A percentile compares a stretch with the other conserved stretches of the same genome.
Evolutionary conservation across 2,329 filamentous ascomycete species (phyloP).

Genomic region (Iodosphaeria phyllophila): DNA sequence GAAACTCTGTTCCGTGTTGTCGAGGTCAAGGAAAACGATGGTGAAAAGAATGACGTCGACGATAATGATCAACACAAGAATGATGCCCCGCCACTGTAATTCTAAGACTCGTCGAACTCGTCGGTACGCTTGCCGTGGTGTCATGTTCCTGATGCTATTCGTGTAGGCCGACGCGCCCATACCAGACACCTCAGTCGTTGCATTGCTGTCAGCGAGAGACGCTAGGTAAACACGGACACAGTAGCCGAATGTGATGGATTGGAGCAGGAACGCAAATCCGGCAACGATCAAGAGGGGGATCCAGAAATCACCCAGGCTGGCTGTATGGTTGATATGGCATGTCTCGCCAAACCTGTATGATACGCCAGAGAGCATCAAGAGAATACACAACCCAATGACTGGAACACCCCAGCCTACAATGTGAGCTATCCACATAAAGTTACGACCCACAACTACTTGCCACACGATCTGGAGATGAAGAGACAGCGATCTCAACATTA

Average conservation of each 20-base stretch:
- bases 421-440: constrained; percentile 77
- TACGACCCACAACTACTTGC: constrained; percentile 75
- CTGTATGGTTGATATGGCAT: constrained; percentile 83
- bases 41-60: constrained; percentile 89
- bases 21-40: constrained; percentile 74
- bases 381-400: constrained; percentile 52
- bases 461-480: constrained; percentile 97
- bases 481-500: constrained; percentile 75
- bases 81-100: constrained; percentile 87
- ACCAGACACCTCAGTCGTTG: constrained; percentile 51
- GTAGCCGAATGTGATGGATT: constrained; percentile 57
- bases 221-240: constrained; percentile 90
- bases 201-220: constrained; percentile 55
- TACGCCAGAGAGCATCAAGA: constrained; percentile 71
- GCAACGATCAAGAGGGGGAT: constrained; percentile 57
- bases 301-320: constrained; percentile 77
- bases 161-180: constrained; percentile 63
- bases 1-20: constrained; percentile 46
- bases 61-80: constrained; percentile 77
- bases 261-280: constrained; percentile 44
- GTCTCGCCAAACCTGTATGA: constrained; percentile 84
- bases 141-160: constrained; percentile 57
- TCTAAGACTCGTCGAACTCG: constrained; percentile 72
- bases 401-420: constrained; percentile 72
- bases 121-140: constrained; percentile 73